Evolutionary conservation across 169 alveolate genomes (phyloP).

Genomic region (Plasmodium ovale): DNA sequence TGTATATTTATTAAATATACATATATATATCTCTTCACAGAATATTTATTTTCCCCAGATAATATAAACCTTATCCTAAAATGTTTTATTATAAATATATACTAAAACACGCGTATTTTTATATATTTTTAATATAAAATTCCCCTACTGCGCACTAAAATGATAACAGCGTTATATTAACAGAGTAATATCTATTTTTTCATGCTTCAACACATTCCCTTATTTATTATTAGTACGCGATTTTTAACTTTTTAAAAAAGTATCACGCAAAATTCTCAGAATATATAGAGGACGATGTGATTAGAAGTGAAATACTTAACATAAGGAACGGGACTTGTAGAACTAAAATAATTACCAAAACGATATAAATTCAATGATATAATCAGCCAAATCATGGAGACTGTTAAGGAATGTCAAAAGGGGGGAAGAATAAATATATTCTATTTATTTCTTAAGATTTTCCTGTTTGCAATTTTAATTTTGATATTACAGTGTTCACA

Average conservation of each 20-base stretch:
- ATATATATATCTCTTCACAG: background rate
- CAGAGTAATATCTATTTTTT: too few relatives aligned
- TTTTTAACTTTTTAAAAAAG: background rate
- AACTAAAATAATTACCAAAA: background rate
- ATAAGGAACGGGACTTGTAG: background rate
- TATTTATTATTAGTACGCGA: background rate
- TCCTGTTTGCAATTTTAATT: background rate
- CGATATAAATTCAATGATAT: background rate
- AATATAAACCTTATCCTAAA: background rate
- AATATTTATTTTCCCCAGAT: background rate
- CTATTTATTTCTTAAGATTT: background rate
- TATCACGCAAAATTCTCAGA: background rate
- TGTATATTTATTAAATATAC: too few relatives aligned
- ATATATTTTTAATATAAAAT: too few relatives aligned
- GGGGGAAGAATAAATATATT: background rate
- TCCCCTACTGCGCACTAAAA: background rate
- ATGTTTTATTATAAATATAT: background rate
- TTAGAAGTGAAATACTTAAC: too few relatives aligned
- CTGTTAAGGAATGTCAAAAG: background rate
- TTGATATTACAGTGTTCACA: background rate
- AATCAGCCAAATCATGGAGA: background rate
- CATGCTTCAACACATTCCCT: background rate
- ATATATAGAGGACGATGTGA: background rate
- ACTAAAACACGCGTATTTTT: background rate
- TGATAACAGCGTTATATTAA: background rate